Base-by-base conservation (phyloP, 2,329 filamentous ascomycete genomes). In the Colletotrichum paranaense region DNA sequence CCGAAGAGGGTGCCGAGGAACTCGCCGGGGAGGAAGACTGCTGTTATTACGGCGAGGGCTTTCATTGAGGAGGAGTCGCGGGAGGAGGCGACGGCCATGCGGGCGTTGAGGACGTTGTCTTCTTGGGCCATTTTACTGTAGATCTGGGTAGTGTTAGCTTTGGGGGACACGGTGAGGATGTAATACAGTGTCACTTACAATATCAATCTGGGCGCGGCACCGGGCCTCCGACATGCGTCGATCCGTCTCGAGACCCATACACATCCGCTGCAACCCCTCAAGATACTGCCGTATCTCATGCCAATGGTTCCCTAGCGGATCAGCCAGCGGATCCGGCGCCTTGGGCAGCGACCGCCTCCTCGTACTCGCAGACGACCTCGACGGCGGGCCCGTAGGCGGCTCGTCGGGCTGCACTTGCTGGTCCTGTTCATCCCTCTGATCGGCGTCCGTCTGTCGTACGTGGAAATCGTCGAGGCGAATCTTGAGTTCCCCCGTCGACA, bases 101-200 rank as follows among this genome's bases (percentile, higher is more conserved):
- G 78, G 4, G 82, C 82, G 64, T 84, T 84, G 62, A 86, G 80
- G 32, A 85, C 84, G 75, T 86, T 86, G 76, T 87, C 85, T 71
- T 87, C 85, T 74, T 87, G 85, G 4, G 85, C 85, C 83, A 87
- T 86, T 75, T 86, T 86, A 74, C 82, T 85, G 79, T 86, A 86
- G 71, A 87, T 86, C 83, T 84, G 59, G 1, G 19, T 2, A 1
- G 4, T 77, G 76, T 24, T 9, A 6, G 26, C 2, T 11, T 26
- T 28, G 24, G 24, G 24, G 24, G 24, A 24, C 24, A 24, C 24
- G 24, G 24, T 24, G 24, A 24, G 16, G 4, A 1, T n/a, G 7
- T 2, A 1, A 28, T 11, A 3, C 1, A 16, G 24, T 19, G 5
- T 2, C 4, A 4, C 83, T 79, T 71, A 84, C 83, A 74, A 87